Evolutionary conservation across 2,329 filamentous ascomycete species (phyloP).

Genomic region (Truncatella angustata): DNA sequence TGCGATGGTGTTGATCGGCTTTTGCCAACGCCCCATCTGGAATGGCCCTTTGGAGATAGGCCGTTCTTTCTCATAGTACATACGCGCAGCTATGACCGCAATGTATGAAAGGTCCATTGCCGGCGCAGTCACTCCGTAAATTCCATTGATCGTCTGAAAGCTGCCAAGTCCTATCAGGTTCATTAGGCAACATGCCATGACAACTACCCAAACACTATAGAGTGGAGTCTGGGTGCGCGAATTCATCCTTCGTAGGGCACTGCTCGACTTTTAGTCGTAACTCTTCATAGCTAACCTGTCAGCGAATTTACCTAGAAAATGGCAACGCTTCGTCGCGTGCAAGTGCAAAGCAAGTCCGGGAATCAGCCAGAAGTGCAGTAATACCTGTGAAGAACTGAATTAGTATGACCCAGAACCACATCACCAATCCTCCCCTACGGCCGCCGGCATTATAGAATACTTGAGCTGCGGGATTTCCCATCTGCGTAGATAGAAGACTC

Average conservation of each 20-base stretch:
- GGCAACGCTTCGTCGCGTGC: conserved; percentile 59
- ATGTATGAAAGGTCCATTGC: conserved; percentile 54
- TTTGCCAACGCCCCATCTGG: conserved; percentile 54
- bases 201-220: conserved; percentile 63
- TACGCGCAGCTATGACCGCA: conserved; percentile 58
- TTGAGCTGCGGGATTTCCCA: conserved; percentile 58
- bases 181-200: conserved; percentile 51
- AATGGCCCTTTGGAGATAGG: conserved; percentile 57
- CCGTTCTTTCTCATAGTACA: conserved; percentile 49
- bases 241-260: conserved; percentile 42
- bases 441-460: conserved; percentile 61
- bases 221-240: conserved; percentile 55
- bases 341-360: conserved; percentile 61
- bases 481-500: conserved; percentile 52
- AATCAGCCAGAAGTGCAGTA: conserved; percentile 63
- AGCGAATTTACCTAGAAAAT: conserved; percentile 48
- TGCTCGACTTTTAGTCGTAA: not conserved
- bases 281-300: not conserved
- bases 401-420: conserved; percentile 62
- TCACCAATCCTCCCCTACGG: conserved; percentile 51
- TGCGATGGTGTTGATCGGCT: conserved; percentile 53
- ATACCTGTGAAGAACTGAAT: conserved; percentile 66
- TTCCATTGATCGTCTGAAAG: conserved; percentile 48
- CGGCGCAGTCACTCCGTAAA: conserved; percentile 52
- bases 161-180: conserved; percentile 51